Percentiles rank a stretch among this genome's conserved stretches.
Evolutionary conservation across 1,284 basidiomycete species (phyloP).

Genomic region (Apiotrichum brassicae): DNA sequence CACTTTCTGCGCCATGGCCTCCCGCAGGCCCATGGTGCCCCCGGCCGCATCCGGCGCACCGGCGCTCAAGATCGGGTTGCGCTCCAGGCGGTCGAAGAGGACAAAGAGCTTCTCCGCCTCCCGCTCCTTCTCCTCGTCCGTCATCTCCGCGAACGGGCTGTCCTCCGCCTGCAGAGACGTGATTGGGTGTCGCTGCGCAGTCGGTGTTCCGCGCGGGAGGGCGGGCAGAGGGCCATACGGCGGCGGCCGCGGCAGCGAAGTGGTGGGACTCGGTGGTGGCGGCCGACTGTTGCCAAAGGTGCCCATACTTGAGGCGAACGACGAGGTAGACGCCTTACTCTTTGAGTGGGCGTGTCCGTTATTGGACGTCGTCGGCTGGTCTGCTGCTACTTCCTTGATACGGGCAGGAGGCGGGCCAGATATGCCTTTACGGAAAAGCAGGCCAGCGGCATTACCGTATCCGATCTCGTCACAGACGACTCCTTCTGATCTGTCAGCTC

Average conservation of each 20-base stretch:
- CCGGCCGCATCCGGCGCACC: slow-evolving; percentile 27
- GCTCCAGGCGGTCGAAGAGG: slow-evolving; percentile 79
- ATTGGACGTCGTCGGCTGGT: not conserved
- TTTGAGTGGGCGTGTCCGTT: not conserved
- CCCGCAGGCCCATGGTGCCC: slow-evolving; percentile 21
- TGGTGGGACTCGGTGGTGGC: not conserved
- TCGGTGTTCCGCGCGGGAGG: not conserved
- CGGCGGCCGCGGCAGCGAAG: not conserved
- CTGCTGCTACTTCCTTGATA: slow-evolving; percentile 49
- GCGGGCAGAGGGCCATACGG: not conserved
- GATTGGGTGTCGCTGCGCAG: slow-evolving; percentile 63
- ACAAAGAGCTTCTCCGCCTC: slow-evolving; percentile 86
- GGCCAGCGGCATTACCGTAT: slow-evolving; percentile 87
- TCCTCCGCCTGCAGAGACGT: slow-evolving; percentile 56
- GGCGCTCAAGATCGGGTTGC: slow-evolving; percentile 49
- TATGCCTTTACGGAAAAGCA: slow-evolving; percentile 81
- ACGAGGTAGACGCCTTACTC: not conserved
- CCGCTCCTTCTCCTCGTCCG: slow-evolving; percentile 80
- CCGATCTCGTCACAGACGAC: slow-evolving; percentile 68
- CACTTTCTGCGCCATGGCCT: slow-evolving; percentile 66
- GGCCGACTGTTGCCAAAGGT: not conserved
- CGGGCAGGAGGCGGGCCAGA: slow-evolving; percentile 53
- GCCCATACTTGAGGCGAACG: not conserved
- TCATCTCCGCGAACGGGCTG: slow-evolving; percentile 57
- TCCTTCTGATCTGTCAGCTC: slow-evolving; percentile 50